Evolutionary conservation across 176 grass and related monocot species (phyloP), one percentile per base, ranked within the genome.

Genomic region (Phyllostachys edulis): DNA sequence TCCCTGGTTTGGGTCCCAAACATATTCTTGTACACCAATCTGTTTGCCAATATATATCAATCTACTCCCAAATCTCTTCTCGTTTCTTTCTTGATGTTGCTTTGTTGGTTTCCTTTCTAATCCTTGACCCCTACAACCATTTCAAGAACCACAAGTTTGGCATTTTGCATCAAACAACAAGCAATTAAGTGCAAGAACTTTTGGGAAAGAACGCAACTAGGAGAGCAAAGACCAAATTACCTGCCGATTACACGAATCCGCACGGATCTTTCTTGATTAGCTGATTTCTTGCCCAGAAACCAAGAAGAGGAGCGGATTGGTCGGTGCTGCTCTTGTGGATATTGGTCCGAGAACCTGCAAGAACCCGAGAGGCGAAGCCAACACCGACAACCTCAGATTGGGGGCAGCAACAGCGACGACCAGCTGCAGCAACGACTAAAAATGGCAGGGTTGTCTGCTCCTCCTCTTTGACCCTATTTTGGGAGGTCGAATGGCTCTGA

Each of bases 1-100:
- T 83, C 84, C 66, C 78, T 82, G 27, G 74, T 71, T 56, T 90
- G 88, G 47, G 62, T 90, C 21, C 88, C 73, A 86, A 90, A 90
- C 88, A 90, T 90, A 20, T 86, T 78, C 14, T 47, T 65, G 18
- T 63, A 42, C 21, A 78, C 29, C 17, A 46, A 78, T 60, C 66
- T 82, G 39, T 11, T 26, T 72, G 7, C 45, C 63, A 65, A 36
- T 56, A 62, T 66, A 21, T 27, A 9, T 21, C 26, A 69, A 69
- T 54, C 32, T 62, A 64, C 54, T 6, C 17, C 65, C 64, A 85
- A 56, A 81, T 77, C 24, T 81, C 79, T 32, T 15, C 71, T 45
- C 5, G 17, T 54, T 73, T 34, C 14, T 63, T 86, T 36, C 4
- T 55, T 3, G n/a, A 68, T 42, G 55, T 57, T 56, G 9, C 17